Evolutionary conservation across 2,329 filamentous ascomycete genomes (phyloP), one percentile per base, ranked within the genome.

Genomic region (Pestalotiopsis sp.): DNA sequence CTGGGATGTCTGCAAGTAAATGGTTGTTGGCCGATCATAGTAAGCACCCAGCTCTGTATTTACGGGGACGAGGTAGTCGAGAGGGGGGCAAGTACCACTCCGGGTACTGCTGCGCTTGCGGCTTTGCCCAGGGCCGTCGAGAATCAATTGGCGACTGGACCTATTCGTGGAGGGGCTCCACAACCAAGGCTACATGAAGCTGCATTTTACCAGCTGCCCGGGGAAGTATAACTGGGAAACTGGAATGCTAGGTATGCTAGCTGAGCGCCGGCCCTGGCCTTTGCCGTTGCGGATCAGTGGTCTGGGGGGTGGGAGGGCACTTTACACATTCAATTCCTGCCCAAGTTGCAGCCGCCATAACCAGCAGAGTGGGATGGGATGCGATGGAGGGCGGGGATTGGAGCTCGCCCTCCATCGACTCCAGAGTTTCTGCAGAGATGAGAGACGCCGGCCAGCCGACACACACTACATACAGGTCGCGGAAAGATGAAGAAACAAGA

Each of bases 1-100:
- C 61, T 41, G 39, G 61, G 7, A 20, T 17, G 52, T 52, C 14
- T 14, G 61, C 61, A 64, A n/a, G 20, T 49, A 25, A 39, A 39
- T 64, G 61, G 61, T 64, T 36, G 45, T n/a, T 52, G 45, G 45
- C 20, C 45, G 14, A 52, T 52, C 39, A 39, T 64, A 64, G 61
- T 64, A 64, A 64, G 61, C 61, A 62, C 61, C 27, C 61, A 14
- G 17, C 27, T 59, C 12, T 52, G 45, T 14, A 49, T 49, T 5
- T 36, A 36, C 31, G n/a, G 45, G 45, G 45, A 20, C 20, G 17
- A 52, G 17, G 45, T 52, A 52, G 45, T n/a, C 7, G 31, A 36
- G 31, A 36, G 31, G 31, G 31, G 17, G 14, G 17, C 14, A 52
- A 52, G 45, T 52, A 52, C 41, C 31, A 36, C 6, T 36, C 31